Evolutionary conservation across 441 rosid species (phyloP).

Genomic region (Metrosideros polymorpha): DNA sequence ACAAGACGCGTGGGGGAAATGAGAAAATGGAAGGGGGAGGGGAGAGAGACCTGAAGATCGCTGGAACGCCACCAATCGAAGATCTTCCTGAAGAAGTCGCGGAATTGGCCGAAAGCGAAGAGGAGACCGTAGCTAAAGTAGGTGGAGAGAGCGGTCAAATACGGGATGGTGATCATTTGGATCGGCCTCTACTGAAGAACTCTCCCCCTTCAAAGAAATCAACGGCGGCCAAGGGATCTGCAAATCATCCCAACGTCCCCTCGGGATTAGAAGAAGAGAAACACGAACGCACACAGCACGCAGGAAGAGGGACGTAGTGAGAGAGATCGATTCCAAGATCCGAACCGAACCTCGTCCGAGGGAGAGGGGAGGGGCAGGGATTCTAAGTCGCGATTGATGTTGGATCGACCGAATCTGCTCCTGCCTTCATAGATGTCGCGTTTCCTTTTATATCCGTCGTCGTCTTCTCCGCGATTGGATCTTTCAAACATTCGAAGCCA

Average conservation of each 20-base stretch:
- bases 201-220: background rate
- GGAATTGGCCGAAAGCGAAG: slow-evolving; percentile 75
- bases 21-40: background rate
- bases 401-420: background rate
- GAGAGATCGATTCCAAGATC: background rate
- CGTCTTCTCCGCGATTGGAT: background rate
- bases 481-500: background rate
- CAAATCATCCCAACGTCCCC: background rate
- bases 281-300: background rate
- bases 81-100: slow-evolving; percentile 74
- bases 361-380: background rate
- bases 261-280: background rate
- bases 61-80: slow-evolving; percentile 44
- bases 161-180: slow-evolving; percentile 70
- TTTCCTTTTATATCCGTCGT: background rate
- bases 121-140: slow-evolving; percentile 82
- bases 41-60: slow-evolving; percentile 45
- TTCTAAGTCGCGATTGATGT: background rate
- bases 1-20: background rate
- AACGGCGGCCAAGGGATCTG: background rate
- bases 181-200: background rate
- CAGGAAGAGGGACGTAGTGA: background rate
- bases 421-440: background rate
- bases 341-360: background rate
- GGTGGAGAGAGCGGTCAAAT: slow-evolving; percentile 68